These are phyloP conservation scores for Gonapodya sp. DNA, from an alignment of 192 early-diverging fungal species.

Conservation along the genomic window DNA sequence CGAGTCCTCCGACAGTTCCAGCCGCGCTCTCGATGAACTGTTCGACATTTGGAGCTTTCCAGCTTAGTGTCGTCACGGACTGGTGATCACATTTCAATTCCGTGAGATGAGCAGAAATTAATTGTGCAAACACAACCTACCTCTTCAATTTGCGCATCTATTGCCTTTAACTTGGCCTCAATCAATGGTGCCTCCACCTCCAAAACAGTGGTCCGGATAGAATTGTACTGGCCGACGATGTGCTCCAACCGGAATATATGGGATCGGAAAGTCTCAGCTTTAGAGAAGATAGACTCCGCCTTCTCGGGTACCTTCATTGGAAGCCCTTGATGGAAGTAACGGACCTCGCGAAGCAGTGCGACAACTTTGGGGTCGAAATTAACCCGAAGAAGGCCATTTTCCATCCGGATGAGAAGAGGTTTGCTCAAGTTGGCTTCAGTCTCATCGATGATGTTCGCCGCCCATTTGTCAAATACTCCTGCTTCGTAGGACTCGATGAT, in stretches of 20 bases:
- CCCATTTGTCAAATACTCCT: conserved; percentile 38
- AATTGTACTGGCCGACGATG: conserved; percentile 45
- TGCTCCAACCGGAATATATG: conserved; percentile 53
- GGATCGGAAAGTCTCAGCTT: conserved; percentile 46
- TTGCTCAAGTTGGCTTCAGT: conserved; percentile 51
- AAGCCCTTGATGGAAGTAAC: conserved; percentile 34
- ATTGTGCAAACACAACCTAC: neutral
- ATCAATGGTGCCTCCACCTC: conserved; percentile 54
- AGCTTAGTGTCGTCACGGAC: conserved; percentile 43
- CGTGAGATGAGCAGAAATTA: no score
- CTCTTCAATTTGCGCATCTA: conserved; percentile 42
- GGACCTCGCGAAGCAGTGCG: conserved; percentile 53
- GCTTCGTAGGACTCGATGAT: conserved; percentile 42
- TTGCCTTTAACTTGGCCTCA: conserved; percentile 33
- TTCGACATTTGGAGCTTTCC: conserved; percentile 44
- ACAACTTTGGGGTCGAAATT: conserved; percentile 63
- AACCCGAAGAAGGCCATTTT: conserved; percentile 35
- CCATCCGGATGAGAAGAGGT: conserved; percentile 32
- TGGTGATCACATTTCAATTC: neutral
- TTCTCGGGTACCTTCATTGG: conserved; percentile 24
- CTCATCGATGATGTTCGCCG: conserved; percentile 46
- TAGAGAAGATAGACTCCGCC: conserved; percentile 41
- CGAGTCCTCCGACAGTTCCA: conserved; percentile 38
- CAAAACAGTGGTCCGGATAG: conserved; percentile 37
- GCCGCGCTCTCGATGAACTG: conserved; percentile 38